These are phyloP conservation scores for Novymonas esmeraldas DNA, from an alignment of 208 protist species.

Conservation along the genomic window DNA sequence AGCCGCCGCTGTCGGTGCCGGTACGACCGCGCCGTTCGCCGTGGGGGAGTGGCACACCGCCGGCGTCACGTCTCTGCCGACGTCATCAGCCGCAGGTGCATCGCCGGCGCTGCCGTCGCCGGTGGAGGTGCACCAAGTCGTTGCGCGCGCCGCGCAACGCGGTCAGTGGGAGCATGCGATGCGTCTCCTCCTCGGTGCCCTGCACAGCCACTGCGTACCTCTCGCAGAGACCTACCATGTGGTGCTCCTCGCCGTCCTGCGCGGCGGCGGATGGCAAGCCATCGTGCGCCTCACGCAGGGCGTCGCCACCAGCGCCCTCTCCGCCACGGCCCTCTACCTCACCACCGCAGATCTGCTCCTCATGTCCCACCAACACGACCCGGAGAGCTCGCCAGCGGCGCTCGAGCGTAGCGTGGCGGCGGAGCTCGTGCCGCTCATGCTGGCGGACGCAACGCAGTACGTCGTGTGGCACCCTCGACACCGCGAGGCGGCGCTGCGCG, in stretches of 20 bases:
- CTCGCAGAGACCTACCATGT: conserved; percentile 66
- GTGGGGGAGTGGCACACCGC: too few species aligned
- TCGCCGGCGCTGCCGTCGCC: conserved; percentile 46
- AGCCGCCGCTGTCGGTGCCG: too few species aligned
- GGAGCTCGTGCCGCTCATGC: conserved; percentile 34
- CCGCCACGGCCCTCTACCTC: conserved; percentile 57
- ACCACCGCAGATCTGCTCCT: conserved; percentile 55
- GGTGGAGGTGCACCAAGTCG: conserved; percentile 66
- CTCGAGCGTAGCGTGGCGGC: conserved; percentile 6
- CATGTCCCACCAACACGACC: not conserved
- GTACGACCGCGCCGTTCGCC: too few species aligned
- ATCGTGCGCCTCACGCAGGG: conserved; percentile 47
- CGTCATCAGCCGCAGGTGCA: not conserved
- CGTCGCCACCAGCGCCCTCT: conserved; percentile 61
- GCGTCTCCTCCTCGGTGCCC: conserved; percentile 53
- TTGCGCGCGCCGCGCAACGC: conserved; percentile 40
- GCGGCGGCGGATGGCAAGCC: conserved; percentile 42
- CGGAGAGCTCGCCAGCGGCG: not conserved
- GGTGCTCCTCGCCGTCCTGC: conserved; percentile 45
- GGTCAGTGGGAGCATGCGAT: conserved; percentile 55
- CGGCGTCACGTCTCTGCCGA: not conserved
- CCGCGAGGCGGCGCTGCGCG: conserved; percentile 20
- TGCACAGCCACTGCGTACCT: conserved; percentile 59
- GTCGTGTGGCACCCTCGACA: conserved; percentile 26
- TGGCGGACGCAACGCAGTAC: conserved; percentile 25